A percentile compares a stretch with the other conserved stretches of the same genome.
phyloP scores from a whole-genome alignment of 805 yeast genomes.

The Ogataea degrootiae region DNA sequence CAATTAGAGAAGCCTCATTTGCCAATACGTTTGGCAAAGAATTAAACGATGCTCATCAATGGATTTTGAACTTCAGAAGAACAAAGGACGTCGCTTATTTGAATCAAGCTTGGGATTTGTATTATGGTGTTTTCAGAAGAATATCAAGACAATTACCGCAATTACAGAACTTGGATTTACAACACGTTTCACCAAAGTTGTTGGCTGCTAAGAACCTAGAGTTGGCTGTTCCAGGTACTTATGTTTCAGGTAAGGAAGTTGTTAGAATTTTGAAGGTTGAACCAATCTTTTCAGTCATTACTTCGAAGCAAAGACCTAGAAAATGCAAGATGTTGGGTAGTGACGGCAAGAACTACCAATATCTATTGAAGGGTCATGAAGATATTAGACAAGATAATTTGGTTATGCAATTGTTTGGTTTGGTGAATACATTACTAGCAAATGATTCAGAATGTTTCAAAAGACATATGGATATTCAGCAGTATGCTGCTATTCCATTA shows the following conservation, averaged over 20 bases:
- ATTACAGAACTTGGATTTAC: slow-evolving; percentile 78
- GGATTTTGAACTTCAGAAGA: slow-evolving; percentile 82
- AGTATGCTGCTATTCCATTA: slow-evolving; percentile 88
- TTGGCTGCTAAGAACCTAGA: slow-evolving; percentile 74
- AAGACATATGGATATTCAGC: slow-evolving; percentile 89
- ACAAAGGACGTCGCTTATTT: slow-evolving; percentile 83
- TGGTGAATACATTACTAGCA: slow-evolving; percentile 83
- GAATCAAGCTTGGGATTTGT: slow-evolving; percentile 97
- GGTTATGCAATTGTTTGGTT: slow-evolving; percentile 96
- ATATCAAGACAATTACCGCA: slow-evolving; percentile 88
- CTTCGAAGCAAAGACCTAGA: slow-evolving; percentile 96
- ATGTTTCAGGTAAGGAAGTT: slow-evolving; percentile 76
- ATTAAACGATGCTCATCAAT: slow-evolving; percentile 84
- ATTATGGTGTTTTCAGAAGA: slow-evolving; percentile 87
- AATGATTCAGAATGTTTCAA: slow-evolving; percentile 95
- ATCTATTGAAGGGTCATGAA: slow-evolving; percentile 88
- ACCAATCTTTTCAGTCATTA: slow-evolving; percentile 77
- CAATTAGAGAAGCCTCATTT: slow-evolving; percentile 88
- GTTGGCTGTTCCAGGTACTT: slow-evolving; percentile 92
- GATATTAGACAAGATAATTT: slow-evolving; percentile 96
- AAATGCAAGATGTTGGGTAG: slow-evolving; percentile 74
- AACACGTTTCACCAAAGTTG: slow-evolving; percentile 88
- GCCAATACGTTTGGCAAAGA: slow-evolving; percentile 93
- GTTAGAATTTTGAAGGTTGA: slow-evolving; percentile 72
- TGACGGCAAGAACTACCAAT: slow-evolving; percentile 88